Conservation (phyloP, 495 filamentous ascomycete species). For the Penicillium ucsense region DNA sequence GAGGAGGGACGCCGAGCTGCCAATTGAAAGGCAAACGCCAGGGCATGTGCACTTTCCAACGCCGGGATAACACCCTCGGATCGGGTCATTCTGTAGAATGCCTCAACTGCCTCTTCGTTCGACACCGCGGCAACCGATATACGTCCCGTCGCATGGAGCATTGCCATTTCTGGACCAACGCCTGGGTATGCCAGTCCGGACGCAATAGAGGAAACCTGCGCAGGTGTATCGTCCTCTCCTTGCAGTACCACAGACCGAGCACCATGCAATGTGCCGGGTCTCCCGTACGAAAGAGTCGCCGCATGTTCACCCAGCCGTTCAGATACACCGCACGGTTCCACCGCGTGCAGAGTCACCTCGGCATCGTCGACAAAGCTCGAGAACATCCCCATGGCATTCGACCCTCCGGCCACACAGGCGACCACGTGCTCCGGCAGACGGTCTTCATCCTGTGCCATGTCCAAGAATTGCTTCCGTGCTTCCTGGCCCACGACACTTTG, state of each 20-base stretch:
- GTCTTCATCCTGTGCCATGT: background rate
- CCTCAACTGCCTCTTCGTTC: background rate
- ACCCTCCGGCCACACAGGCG: background rate
- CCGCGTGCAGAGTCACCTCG: background rate
- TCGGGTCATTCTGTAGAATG: conserved; percentile 21
- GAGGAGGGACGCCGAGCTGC: conserved; percentile 10
- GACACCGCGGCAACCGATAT: background rate
- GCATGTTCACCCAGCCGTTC: conserved; percentile 1
- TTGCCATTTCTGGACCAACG: conserved; percentile 89
- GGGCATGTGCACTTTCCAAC: conserved; percentile 35
- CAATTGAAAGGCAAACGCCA: background rate
- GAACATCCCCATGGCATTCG: background rate
- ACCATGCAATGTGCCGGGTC: conserved; percentile 5
- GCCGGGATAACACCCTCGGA: conserved; percentile 95
- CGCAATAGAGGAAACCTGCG: background rate
- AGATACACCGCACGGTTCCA: background rate
- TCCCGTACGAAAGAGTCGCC: conserved; percentile 3
- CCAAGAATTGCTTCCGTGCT: background rate
- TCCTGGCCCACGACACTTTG: conserved; percentile 72
- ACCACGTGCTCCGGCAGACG: background rate
- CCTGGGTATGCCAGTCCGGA: conserved; percentile 80
- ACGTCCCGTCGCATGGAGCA: conserved; percentile 65
- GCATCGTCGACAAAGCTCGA: background rate
- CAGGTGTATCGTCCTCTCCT: conserved; percentile 1
- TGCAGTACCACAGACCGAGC: conserved; percentile 4